Evolutionary conservation across 371 early-diverging fungal genomes (phyloP).

Genomic region (Mortierella sp.): DNA sequence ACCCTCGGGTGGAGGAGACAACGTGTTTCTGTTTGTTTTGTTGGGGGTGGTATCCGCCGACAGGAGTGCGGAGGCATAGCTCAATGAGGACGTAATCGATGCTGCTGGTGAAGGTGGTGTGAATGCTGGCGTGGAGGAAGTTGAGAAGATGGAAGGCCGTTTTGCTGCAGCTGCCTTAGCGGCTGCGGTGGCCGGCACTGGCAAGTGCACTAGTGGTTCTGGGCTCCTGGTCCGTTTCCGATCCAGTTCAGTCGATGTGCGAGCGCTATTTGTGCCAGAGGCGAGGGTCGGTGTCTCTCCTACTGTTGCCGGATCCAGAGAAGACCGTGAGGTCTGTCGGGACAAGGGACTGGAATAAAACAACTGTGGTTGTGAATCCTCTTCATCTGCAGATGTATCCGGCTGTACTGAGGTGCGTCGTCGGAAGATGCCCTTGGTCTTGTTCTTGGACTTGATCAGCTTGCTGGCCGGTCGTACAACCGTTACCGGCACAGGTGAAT

Average conservation of each 20-base stretch:
- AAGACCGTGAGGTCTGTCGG: conserved; percentile 29
- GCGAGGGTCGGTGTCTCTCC: neutral
- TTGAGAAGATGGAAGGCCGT: conserved; percentile 10
- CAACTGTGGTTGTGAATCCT: conserved; percentile 8
- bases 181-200: conserved; percentile 16
- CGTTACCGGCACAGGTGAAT: conserved; percentile 68
- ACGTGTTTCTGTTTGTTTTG: neutral
- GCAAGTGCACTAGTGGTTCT: conserved; percentile 9
- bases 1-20: conserved; percentile 30
- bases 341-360: conserved; percentile 42
- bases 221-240: conserved; percentile 22
- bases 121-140: neutral
- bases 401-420: conserved; percentile 23
- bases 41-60: conserved; percentile 1
- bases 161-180: conserved; percentile 30
- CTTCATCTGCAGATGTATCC: conserved; percentile 6
- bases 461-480: conserved; percentile 68
- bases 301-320: conserved; percentile 4
- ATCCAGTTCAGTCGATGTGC: conserved; percentile 14
- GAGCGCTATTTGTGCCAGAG: too few relatives aligned
- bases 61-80: conserved; percentile 20
- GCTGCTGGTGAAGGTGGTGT: conserved; percentile 14
- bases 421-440: conserved; percentile 50
- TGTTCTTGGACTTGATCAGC: conserved; percentile 59
- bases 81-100: conserved; percentile 25